Evolutionary conservation across 1,139 yeast species (phyloP).

Genomic region (Pneumocystis oryctolagi): DNA sequence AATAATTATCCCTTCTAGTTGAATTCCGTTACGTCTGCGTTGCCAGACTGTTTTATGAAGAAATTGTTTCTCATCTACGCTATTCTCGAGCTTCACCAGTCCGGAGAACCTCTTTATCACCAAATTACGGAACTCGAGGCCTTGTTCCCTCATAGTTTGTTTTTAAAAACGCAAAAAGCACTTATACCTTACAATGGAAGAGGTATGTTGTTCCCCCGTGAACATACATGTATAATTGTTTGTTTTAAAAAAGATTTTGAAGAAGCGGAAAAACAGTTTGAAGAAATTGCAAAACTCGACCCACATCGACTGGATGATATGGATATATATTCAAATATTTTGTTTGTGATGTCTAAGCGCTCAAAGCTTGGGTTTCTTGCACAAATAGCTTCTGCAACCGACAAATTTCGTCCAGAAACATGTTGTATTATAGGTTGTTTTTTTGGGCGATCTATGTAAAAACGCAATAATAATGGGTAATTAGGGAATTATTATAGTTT

Average conservation of each 20-base stretch:
- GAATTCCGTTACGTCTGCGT: conserved; percentile 12
- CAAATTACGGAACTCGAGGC: conserved; percentile 35
- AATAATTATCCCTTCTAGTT: no score
- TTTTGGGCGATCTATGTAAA: not conserved
- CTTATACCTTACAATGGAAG: conserved; percentile 54
- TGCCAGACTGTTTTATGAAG: conserved; percentile 38
- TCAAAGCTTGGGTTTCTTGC: conserved; percentile 77
- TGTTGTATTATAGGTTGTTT: conserved; percentile 67
- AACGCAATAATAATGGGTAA: not conserved
- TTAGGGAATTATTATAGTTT: conserved; percentile 66
- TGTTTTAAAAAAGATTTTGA: conserved; percentile 43
- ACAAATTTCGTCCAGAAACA: conserved; percentile 83
- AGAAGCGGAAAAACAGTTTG: conserved; percentile 68
- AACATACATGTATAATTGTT: not conserved
- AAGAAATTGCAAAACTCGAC: conserved; percentile 54
- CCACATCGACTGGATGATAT: conserved; percentile 81
- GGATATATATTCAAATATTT: conserved; percentile 81
- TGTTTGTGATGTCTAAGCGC: conserved; percentile 84
- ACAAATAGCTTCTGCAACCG: conserved; percentile 68
- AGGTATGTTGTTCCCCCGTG: no score
- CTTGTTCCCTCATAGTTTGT: conserved; percentile 57
- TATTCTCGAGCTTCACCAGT: conserved; percentile 69
- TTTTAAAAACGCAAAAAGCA: conserved; percentile 67
- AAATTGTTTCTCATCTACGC: conserved; percentile 54
- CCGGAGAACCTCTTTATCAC: conserved; percentile 36